Evolutionary conservation across 1,139 yeast species (phyloP).

Genomic region (Suzukiozyma palmioleophila): DNA sequence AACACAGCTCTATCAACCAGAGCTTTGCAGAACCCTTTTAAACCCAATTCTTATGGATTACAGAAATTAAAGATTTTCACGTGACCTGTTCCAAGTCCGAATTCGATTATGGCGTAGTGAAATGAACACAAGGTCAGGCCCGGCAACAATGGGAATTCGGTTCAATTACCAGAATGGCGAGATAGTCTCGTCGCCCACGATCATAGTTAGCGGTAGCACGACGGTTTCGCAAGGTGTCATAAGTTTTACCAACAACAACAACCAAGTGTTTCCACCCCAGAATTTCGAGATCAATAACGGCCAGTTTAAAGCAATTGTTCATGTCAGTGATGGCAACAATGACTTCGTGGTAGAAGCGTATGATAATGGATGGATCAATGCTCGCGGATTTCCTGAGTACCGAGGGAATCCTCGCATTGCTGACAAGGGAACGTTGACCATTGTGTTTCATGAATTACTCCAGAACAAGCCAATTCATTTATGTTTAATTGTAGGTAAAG

Average conservation of each 20-base stretch:
- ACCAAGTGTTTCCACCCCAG: slow-evolving; percentile 62
- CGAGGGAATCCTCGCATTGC: slow-evolving; percentile 14
- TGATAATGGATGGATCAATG: slow-evolving; percentile 22
- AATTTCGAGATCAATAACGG: slow-evolving; percentile 66
- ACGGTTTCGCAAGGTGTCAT: slow-evolving; percentile 23
- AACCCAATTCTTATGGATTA: background rate
- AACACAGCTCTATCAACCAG: no score
- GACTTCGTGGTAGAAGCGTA: slow-evolving; percentile 27
- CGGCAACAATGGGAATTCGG: slow-evolving; percentile 20
- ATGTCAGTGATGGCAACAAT: slow-evolving; percentile 51
- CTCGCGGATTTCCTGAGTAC: slow-evolving; percentile 27
- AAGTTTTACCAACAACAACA: slow-evolving; percentile 35
- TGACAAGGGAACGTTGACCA: slow-evolving; percentile 23
- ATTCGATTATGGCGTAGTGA: background rate
- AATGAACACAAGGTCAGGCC: background rate
- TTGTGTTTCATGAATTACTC: slow-evolving; percentile 55
- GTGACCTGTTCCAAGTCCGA: background rate
- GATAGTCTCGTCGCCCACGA: slow-evolving; percentile 40
- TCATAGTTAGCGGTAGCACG: slow-evolving; percentile 32
- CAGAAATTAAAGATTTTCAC: slow-evolving; percentile 4
- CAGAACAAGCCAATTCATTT: slow-evolving; percentile 79
- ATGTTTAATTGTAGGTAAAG: slow-evolving; percentile 72
- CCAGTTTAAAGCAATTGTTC: slow-evolving; percentile 70
- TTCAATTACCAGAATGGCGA: slow-evolving; percentile 35
- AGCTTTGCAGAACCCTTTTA: background rate